Evolutionary conservation across 2,329 filamentous ascomycete species (phyloP).

Genomic region (Fusarium irregulare): DNA sequence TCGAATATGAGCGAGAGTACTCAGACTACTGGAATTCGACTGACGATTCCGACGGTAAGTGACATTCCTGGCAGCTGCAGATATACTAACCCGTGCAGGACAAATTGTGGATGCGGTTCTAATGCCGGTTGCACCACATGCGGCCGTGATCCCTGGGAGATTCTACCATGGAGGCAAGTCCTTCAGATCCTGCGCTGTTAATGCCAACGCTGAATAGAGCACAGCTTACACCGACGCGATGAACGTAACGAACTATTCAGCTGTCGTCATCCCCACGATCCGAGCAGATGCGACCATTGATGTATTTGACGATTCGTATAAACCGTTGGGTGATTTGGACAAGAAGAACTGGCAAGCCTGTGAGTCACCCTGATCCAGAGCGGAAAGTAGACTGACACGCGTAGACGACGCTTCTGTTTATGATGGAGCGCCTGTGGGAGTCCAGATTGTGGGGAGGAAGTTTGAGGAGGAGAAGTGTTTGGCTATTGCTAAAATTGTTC

Average conservation of each 20-base stretch:
- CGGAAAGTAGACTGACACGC: neutral
- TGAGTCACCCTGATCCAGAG: constrained; percentile 46
- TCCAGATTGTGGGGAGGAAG: constrained; percentile 28
- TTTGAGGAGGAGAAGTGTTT: constrained; percentile 39
- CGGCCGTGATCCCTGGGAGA: constrained; percentile 59
- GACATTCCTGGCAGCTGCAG: neutral
- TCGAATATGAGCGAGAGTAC: constrained; percentile 67
- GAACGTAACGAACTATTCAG: constrained; percentile 68
- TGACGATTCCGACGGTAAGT: constrained; percentile 58
- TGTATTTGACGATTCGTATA: constrained; percentile 50
- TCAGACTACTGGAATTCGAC: constrained; percentile 74
- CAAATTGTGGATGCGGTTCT: constrained; percentile 67
- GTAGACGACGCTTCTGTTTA: constrained; percentile 21
- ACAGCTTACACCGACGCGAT: constrained; percentile 53
- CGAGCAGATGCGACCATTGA: constrained; percentile 63
- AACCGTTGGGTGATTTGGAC: constrained; percentile 57
- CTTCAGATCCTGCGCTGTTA: fast-evolving
- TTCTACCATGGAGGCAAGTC: constrained; percentile 53
- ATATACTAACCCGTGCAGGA: constrained; percentile 37
- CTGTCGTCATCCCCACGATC: constrained; percentile 66
- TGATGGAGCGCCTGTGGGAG: constrained; percentile 23
- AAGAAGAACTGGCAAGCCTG: constrained; percentile 59
- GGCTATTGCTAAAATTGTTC: constrained; percentile 7
- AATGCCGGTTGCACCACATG: constrained; percentile 61
- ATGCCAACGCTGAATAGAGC: fast-evolving